Percentiles rank a stretch among this genome's conserved stretches.
phyloP scores from a whole-genome alignment of 1,284 basidiomycete species.

The Ceratorhiza oryzae-sativae region DNA sequence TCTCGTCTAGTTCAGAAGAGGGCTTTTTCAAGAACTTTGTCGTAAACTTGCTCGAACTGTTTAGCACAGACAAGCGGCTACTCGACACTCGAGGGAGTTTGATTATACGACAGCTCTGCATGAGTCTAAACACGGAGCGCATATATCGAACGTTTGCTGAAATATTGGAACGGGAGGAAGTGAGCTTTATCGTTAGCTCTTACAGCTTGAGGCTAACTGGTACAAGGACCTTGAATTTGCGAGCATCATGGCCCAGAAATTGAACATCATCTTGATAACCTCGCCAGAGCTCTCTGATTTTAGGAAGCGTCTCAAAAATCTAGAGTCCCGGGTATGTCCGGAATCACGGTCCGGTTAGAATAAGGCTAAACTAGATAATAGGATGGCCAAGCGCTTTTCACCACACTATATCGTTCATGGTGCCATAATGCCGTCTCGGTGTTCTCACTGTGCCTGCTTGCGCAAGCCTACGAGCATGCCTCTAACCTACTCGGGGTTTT shows the following conservation, averaged over 20 bases:
- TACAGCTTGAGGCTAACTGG: neutral
- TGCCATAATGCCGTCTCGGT: constrained; percentile 98
- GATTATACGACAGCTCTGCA: constrained; percentile 94
- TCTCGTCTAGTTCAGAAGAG: constrained; percentile 93
- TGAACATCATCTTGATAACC: constrained; percentile 96
- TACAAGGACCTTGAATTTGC: constrained; percentile 92
- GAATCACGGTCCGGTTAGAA: no score
- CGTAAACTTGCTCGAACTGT: constrained; percentile 92
- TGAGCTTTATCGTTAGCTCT: constrained; percentile 50
- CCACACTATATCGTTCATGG: constrained; percentile 94
- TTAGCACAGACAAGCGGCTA: constrained; percentile 91
- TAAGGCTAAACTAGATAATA: constrained; percentile 55
- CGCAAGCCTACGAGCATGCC: constrained; percentile 98
- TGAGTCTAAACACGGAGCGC: constrained; percentile 93
- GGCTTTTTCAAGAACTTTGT: constrained; percentile 96
- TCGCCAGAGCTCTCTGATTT: constrained; percentile 96
- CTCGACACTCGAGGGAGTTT: constrained; percentile 93
- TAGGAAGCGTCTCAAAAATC: constrained; percentile 87
- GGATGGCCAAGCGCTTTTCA: constrained; percentile 94
- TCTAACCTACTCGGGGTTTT: constrained; percentile 97
- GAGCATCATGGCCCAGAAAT: constrained; percentile 95
- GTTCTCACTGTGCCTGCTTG: constrained; percentile 93
- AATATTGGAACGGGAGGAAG: constrained; percentile 97
- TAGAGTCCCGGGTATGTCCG: constrained; percentile 87
- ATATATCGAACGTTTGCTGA: constrained; percentile 97